These are phyloP conservation scores for Dioszegia aurantiaca DNA, from an alignment of 768 basidiomycete genomes.

Conservation along the genomic window DNA sequence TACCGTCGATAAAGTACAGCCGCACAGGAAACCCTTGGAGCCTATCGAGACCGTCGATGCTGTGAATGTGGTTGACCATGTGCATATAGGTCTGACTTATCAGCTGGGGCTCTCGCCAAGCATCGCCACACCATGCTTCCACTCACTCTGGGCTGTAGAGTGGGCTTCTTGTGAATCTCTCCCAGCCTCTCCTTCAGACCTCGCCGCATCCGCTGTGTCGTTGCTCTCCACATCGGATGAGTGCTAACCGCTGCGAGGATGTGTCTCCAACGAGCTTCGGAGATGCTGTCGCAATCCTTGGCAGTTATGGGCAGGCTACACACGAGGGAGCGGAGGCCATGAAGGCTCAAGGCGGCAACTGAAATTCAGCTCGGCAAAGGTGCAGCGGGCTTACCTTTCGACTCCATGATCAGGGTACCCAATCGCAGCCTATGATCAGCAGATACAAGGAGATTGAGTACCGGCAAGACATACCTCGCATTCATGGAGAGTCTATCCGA, in stretches of 20 bases:
- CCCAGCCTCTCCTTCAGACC: background rate
- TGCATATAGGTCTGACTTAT: conserved; percentile 4
- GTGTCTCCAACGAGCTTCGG: background rate
- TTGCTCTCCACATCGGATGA: background rate
- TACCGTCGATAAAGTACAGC: background rate
- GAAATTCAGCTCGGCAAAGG: background rate
- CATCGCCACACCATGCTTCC: too few relatives aligned
- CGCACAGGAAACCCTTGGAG: conserved; percentile 9
- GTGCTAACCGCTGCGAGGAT: background rate
- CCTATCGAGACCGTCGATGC: background rate
- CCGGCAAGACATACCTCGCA: background rate
- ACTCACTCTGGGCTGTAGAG: conserved; percentile 5
- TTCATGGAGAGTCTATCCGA: background rate
- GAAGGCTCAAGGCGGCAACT: background rate
- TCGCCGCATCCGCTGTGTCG: background rate
- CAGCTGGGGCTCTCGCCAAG: background rate
- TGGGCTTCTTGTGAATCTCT: background rate
- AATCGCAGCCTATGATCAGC: background rate
- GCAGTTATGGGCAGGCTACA: background rate
- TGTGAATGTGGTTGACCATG: conserved; percentile 13
- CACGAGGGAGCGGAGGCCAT: conserved; percentile 2
- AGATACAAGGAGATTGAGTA: background rate
- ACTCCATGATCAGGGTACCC: conserved; percentile 2
- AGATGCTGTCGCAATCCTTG: background rate
- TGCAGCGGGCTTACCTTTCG: background rate